Conservation (phyloP, 768 basidiomycete genomes). For the Phlegmacium glaucopus region DNA sequence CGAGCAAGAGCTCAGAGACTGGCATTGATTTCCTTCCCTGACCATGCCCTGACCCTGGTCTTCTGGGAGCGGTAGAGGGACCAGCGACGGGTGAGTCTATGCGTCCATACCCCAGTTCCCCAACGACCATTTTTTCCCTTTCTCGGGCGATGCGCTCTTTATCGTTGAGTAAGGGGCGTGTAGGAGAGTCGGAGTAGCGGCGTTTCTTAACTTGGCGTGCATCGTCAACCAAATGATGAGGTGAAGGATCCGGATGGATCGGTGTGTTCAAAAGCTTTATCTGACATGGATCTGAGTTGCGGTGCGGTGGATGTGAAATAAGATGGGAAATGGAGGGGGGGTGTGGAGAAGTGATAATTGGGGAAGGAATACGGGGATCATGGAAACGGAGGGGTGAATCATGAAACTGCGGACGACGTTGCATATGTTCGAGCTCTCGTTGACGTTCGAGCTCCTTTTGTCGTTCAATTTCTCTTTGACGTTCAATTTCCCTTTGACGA, state of each 20-base stretch:
- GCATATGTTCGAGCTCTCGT: slow-evolving; percentile 3
- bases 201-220: slow-evolving; percentile 37
- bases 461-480: slow-evolving; percentile 5
- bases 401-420: slow-evolving; percentile 5
- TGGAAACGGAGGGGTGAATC: slow-evolving; percentile 17
- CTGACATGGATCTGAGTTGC: slow-evolving; percentile 15
- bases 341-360: slow-evolving; percentile 13
- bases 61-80: slow-evolving; percentile 18
- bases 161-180: slow-evolving; percentile 20
- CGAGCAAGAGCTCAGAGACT: slow-evolving; percentile 24
- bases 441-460: slow-evolving; percentile 11
- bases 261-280: slow-evolving; percentile 12
- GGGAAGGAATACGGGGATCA: slow-evolving; percentile 16
- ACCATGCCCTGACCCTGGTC: slow-evolving; percentile 26
- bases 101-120: slow-evolving; percentile 30
- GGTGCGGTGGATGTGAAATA: slow-evolving; percentile 17
- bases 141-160: slow-evolving; percentile 27
- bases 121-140: slow-evolving; percentile 28
- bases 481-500: not conserved
- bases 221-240: slow-evolving; percentile 15
- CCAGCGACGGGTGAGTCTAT: slow-evolving; percentile 20
- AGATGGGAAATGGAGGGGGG: slow-evolving; percentile 19
- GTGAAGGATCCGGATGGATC: slow-evolving; percentile 14
- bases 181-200: slow-evolving; percentile 40
- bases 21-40: slow-evolving; percentile 21